Base-by-base conservation (phyloP, 345 rosid species). In the Leavenworthia alabamica region DNA sequence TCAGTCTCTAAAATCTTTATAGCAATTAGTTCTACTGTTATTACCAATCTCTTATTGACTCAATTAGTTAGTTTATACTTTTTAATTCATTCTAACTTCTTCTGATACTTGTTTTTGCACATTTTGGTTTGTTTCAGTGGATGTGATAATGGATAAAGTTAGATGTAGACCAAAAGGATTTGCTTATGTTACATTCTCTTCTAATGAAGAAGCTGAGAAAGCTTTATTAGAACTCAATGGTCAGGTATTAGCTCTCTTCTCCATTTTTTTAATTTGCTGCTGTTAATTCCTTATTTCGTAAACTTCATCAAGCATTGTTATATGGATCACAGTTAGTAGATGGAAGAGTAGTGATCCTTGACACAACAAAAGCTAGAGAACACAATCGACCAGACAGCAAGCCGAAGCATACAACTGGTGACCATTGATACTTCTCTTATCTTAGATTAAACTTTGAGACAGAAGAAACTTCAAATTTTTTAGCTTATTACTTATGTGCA, bases 221-320 rank as follows among this genome's bases (percentile, higher is more conserved):
- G 93, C 89, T 45, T 77, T 80, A 73, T 20, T 44, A 10, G 75
- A 72, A 41, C 80, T 80, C 73, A 81, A 86, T 56, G 89, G 87
- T 8, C 73, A 79, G 87, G 87, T 86, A 56, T 19, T 8, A 17
- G 13, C 16, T 56, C 40, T 2, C 48, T 56, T 44, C 24, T 17
- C 17, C 13, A 31, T 31, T 48, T 13, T 13, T 24, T 22, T 23
- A 23, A 15, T 14, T 56, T 33, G 9, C 3, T 39, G 35, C 47
- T 36, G 2, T 20, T 5, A 8, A 0, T 19, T 60, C 32, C 2
- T 0, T 5, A 22, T 41, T 24, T 54, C 2, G 3, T 52, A 17
- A 13, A 36, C 13, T 35, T 51, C 5, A 40, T 43, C 14, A 31
- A 47, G 8, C 9, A 13, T 45, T 33, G 5, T 32, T 37, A 15